Percentiles rank a stretch among this genome's conserved stretches.
Conservation (phyloP, 345 rosid genomes). For the Bruguiera parviflora region DNA sequence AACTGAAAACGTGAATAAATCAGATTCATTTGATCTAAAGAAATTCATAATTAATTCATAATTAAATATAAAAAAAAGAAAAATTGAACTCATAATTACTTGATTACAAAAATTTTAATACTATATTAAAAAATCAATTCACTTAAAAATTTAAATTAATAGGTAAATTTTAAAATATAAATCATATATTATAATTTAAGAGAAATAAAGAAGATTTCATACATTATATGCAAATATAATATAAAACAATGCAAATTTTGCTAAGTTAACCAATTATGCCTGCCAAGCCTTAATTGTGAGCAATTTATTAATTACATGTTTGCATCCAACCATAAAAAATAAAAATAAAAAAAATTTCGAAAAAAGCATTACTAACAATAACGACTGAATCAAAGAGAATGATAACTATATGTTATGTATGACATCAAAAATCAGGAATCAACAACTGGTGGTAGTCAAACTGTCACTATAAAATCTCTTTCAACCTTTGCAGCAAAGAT, state of each 20-base stretch:
- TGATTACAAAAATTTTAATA: too few species aligned
- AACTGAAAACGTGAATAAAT: too few species aligned
- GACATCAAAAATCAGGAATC: background rate
- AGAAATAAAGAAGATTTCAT: background rate
- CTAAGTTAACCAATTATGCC: constrained; percentile 40
- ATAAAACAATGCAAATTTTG: constrained; percentile 4
- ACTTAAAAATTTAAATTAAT: too few species aligned
- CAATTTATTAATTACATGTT: constrained; percentile 46
- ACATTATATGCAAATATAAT: background rate
- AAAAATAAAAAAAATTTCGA: background rate
- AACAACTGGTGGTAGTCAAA: too few species aligned
- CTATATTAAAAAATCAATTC: too few species aligned
- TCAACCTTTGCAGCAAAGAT: background rate
- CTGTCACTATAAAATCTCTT: background rate
- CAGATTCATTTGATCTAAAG: too few species aligned
- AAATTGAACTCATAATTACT: too few species aligned
- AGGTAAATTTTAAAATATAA: too few species aligned
- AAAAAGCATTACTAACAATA: background rate
- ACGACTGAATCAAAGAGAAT: background rate
- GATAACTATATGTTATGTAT: background rate
- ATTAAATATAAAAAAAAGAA: too few species aligned
- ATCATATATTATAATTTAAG: too few species aligned
- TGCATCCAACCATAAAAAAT: constrained; percentile 13
- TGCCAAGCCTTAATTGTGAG: constrained; percentile 39
- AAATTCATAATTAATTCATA: too few species aligned